Conservation (phyloP, 1,284 basidiomycete species). For the Athelia sp. region DNA sequence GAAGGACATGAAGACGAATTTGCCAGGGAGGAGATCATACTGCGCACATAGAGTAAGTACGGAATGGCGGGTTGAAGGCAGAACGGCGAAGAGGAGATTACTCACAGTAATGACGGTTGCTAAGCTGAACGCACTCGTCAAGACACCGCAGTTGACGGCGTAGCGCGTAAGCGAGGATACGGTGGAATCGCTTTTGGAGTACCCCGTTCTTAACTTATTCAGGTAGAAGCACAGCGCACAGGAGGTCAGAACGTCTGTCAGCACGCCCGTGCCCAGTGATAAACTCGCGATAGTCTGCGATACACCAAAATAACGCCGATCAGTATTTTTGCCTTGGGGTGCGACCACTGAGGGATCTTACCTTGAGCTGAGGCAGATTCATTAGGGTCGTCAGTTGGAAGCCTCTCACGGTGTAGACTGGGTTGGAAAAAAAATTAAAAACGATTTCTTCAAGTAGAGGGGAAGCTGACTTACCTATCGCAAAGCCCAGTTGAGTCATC, state of each 20-base stretch:
- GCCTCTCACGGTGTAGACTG: background rate
- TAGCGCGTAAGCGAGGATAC: constrained; percentile 5
- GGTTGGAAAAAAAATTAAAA: background rate
- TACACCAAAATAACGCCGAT: background rate
- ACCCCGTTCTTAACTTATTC: constrained; percentile 8
- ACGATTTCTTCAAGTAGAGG: background rate
- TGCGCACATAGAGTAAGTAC: background rate
- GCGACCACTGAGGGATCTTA: background rate
- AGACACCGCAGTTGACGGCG: constrained; percentile 6
- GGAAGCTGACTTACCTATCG: background rate
- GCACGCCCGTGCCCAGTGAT: constrained; percentile 8
- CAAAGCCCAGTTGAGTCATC: constrained; percentile 7
- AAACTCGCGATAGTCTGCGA: constrained; percentile 8
- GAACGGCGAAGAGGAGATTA: too few species aligned
- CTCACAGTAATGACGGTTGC: constrained; percentile 6
- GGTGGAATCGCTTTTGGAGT: constrained; percentile 8
- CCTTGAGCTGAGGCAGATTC: constrained; percentile 3
- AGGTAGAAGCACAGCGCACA: constrained; percentile 6
- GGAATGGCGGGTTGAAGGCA: background rate
- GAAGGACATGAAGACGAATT: background rate
- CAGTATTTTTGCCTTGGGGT: too few species aligned
- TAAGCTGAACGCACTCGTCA: constrained; percentile 8
- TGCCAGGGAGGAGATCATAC: background rate
- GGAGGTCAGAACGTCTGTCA: constrained; percentile 8
- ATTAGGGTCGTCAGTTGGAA: constrained; percentile 1